These are phyloP conservation scores for Barnettozyma pratensis DNA, from an alignment of 805 yeast genomes.

Conservation along the genomic window DNA sequence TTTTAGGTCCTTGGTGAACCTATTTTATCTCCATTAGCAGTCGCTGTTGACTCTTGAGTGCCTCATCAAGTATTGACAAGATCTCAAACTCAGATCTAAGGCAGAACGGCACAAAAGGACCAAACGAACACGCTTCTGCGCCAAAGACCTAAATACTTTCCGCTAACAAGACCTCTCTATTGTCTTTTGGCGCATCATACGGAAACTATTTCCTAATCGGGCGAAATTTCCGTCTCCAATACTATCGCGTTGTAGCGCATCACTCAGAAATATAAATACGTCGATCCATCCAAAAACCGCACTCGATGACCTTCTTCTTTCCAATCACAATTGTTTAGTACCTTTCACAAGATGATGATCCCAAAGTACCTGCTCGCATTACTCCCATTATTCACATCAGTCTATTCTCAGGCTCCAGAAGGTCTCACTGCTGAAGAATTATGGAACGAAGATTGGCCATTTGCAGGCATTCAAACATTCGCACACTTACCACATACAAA, in stretches of 20 bases:
- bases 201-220: not conserved
- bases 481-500: conserved; percentile 63
- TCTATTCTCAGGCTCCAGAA: conserved; percentile 12
- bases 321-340: not conserved
- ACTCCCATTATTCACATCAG: not conserved
- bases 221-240: not conserved
- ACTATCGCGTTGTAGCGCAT: not conserved
- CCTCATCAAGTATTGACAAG: too few relatives aligned
- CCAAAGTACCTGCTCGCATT: conserved; percentile 3
- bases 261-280: not conserved
- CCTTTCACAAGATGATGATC: not conserved
- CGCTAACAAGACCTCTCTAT: too few relatives aligned
- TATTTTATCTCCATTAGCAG: too few relatives aligned
- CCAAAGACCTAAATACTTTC: too few relatives aligned
- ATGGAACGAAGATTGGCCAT: conserved; percentile 77
- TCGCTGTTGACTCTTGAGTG: too few relatives aligned
- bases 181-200: not conserved
- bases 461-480: conserved; percentile 62
- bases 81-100: too few relatives aligned
- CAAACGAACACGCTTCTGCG: too few relatives aligned
- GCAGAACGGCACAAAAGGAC: too few relatives aligned
- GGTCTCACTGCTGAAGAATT: conserved; percentile 45
- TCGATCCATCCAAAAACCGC: not conserved
- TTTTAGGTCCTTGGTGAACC: too few relatives aligned
- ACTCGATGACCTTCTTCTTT: not conserved